phyloP scores from a whole-genome alignment of 257 asterid species.

The Gardenia jasminoides region DNA sequence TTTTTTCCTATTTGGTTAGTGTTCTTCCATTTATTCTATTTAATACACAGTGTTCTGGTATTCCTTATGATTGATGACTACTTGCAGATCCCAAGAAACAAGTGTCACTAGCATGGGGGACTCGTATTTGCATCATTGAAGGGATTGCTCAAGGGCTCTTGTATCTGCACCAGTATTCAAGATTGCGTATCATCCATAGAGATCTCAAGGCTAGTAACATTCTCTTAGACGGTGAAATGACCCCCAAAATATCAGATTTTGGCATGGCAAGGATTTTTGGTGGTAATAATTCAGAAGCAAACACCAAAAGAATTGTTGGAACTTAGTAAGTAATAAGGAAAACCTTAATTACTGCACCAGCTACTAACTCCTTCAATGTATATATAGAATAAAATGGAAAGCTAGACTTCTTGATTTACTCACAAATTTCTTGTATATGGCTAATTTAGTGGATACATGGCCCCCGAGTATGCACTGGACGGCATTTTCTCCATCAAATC shows the following conservation, averaged over 20 bases:
- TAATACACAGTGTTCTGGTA: background rate
- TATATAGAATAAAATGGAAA: too few relatives aligned
- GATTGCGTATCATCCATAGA: constrained; percentile 37
- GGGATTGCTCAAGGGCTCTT: constrained; percentile 53
- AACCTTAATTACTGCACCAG: background rate
- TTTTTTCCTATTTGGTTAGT: constrained; percentile 41
- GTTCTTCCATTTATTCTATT: background rate
- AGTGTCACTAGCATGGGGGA: constrained; percentile 32
- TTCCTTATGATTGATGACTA: background rate
- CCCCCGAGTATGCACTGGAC: constrained; percentile 50
- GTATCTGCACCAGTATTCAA: constrained; percentile 46
- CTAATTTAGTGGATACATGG: constrained; percentile 39
- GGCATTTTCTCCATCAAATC: constrained; percentile 46
- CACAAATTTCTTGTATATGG: background rate
- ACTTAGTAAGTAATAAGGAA: constrained; percentile 35
- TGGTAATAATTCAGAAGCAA: constrained; percentile 26
- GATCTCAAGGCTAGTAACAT: constrained; percentile 47
- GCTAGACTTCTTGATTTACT: background rate
- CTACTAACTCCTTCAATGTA: too few relatives aligned
- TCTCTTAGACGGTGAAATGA: constrained; percentile 36
- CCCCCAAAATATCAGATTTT: constrained; percentile 52
- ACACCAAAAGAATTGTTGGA: constrained; percentile 40
- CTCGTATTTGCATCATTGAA: constrained; percentile 35
- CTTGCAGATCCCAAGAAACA: constrained; percentile 25
- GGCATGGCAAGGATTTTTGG: constrained; percentile 49